These are phyloP conservation scores for Pythium grandisporangium DNA, from an alignment of 352 stramenopile genomes.

Conservation along the genomic window DNA sequence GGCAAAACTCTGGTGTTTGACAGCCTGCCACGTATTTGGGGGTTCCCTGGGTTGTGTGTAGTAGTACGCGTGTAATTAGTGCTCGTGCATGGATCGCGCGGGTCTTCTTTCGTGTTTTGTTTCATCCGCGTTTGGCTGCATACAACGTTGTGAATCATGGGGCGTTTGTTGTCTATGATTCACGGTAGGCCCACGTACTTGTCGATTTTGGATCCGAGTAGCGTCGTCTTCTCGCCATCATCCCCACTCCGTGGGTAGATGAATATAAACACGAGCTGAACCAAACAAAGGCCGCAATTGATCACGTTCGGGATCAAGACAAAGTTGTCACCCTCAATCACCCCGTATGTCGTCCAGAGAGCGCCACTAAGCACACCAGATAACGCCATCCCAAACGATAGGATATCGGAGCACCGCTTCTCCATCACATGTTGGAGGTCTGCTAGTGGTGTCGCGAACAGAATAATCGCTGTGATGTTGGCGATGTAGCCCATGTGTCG, in stretches of 20 bases:
- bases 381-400: constrained; percentile 15
- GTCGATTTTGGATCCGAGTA: too few relatives aligned
- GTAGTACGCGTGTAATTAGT: too few relatives aligned
- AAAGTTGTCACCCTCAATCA: constrained; percentile 19
- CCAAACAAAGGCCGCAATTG: constrained; percentile 11
- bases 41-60: too few relatives aligned
- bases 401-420: constrained; percentile 16
- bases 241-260: constrained; percentile 16
- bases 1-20: too few relatives aligned
- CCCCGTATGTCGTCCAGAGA: constrained; percentile 14
- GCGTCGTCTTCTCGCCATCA: too few relatives aligned
- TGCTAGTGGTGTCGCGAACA: constrained; percentile 17
- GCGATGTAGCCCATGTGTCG: constrained; percentile 18
- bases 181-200: too few relatives aligned
- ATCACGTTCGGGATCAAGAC: constrained; percentile 20
- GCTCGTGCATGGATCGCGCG: too few relatives aligned
- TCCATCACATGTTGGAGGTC: constrained; percentile 13
- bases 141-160: too few relatives aligned
- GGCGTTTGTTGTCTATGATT: too few relatives aligned
- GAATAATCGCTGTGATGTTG: constrained; percentile 13
- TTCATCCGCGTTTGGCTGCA: too few relatives aligned
- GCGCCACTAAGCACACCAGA: constrained; percentile 14
- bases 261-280: constrained; percentile 15
- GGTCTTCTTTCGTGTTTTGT: too few relatives aligned
- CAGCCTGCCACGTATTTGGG: too few relatives aligned